These are phyloP conservation scores for Saccharomycopsis selenospora DNA, from an alignment of 805 yeast species.

Conservation along the genomic window DNA sequence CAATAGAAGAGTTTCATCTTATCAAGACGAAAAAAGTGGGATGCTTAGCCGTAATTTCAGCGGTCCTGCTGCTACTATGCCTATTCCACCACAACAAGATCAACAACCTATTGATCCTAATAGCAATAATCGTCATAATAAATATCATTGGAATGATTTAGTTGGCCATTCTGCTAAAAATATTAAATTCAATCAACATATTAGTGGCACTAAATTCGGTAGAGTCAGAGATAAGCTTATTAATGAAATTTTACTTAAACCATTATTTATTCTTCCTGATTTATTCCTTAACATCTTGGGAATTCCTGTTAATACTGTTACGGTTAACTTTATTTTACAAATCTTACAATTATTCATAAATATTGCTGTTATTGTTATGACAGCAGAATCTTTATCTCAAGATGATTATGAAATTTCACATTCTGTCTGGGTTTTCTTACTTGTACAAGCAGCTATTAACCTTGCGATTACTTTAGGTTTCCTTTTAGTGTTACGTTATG, in stretches of 20 bases:
- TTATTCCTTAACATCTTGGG: constrained; percentile 8
- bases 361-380: constrained; percentile 12
- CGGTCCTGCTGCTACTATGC: no score
- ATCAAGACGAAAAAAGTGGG: neutral
- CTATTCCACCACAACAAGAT: neutral
- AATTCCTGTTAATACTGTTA: constrained; percentile 15
- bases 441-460: constrained; percentile 18
- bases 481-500: constrained; percentile 13
- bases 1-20: neutral
- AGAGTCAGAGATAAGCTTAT: constrained; percentile 8
- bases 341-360: constrained; percentile 16
- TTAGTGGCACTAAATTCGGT: neutral
- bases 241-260: constrained; percentile 6
- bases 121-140: neutral
- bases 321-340: constrained; percentile 11
- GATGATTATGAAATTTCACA: constrained; percentile 13
- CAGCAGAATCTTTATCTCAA: constrained; percentile 11
- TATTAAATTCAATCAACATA: neutral
- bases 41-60: neutral
- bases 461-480: constrained; percentile 16
- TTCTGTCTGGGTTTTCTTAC: constrained; percentile 17
- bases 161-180: neutral
- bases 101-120: neutral
- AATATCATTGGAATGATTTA: neutral
- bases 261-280: constrained; percentile 14